Evolutionary conservation across 192 early-diverging fungal genomes (phyloP), one percentile per base, ranked within the genome.

Genomic region (Pilaira anomala): DNA sequence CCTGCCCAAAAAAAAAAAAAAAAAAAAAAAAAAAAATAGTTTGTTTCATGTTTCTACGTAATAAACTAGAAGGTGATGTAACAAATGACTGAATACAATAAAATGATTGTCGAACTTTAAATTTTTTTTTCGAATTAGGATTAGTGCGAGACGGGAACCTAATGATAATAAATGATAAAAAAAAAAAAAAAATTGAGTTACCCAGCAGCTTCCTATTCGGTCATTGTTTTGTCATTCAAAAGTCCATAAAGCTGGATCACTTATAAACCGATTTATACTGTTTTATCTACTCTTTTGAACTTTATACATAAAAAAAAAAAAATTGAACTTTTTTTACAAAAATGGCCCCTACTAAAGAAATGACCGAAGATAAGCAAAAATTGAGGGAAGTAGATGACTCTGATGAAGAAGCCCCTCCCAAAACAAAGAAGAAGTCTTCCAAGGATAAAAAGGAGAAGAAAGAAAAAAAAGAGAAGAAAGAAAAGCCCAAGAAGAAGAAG

Each of bases 211-310:
- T 36, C 11, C 33, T 1, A 55, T 55, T 26, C 29, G 29, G 52
- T 55, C 52, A 55, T 55, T 55, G 16, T 55, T 33, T 14, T 55
- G 52, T 55, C 52, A 55, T 55, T 36, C n/a, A 33, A 36, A n/a
- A 36, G 33, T 36, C 33, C 33, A 9, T 36, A 36, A 1, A 36
- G 33, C 11, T 36, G n/a, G n/a, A n/a, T 36, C 11, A 9, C 33
- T 36, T 36, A 36, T 36, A 36, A 36, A 36, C 33, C 5, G 11
- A 36, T 9, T 9, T 36, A 36, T 36, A 18, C 5, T 55, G 19
- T 1, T 9, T 3, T 9, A 18, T 18, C 30, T 9, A 5, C 18
- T 55, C 18, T 9, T 55, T 36, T 51, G 22, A 2, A 2, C 19
- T 46, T 51, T 51, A 14, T 52, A 28, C 16, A 28, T 24, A 50